phyloP scores from a whole-genome alignment of 2,329 filamentous ascomycete species.

The Pezicula rhizophila region DNA sequence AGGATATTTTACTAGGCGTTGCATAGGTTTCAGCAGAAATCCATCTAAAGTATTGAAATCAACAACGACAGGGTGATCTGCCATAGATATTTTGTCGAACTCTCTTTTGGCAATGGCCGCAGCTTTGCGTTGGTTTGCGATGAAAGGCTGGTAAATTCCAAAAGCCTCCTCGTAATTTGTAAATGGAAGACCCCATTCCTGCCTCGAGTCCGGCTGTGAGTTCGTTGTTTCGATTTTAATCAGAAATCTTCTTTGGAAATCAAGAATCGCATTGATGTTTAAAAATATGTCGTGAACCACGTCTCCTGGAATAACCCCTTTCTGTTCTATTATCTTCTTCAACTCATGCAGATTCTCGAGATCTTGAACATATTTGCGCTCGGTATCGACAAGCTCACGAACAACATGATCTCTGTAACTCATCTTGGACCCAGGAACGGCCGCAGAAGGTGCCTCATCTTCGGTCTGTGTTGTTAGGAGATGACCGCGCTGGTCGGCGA shows the following conservation, averaged over 20 bases:
- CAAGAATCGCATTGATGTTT: constrained; percentile 89
- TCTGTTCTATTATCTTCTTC: constrained; percentile 84
- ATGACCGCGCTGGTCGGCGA: constrained; percentile 71
- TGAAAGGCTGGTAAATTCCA: constrained; percentile 92
- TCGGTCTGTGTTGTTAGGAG: constrained; percentile 57
- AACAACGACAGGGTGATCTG: constrained; percentile 73
- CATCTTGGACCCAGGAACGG: constrained; percentile 54
- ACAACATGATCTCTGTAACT: constrained; percentile 80
- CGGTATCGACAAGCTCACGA: constrained; percentile 85
- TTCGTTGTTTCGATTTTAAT: constrained; percentile 96
- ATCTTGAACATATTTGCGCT: constrained; percentile 97
- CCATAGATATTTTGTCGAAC: constrained; percentile 78
- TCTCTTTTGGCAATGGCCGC: constrained; percentile 77
- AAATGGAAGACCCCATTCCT: constrained; percentile 96
- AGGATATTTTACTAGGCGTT: constrained; percentile 90
- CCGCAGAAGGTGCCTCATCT: constrained; percentile 38
- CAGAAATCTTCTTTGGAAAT: constrained; percentile 91
- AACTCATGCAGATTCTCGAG: constrained; percentile 88
- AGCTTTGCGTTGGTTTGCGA: constrained; percentile 90
- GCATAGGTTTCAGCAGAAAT: constrained; percentile 94
- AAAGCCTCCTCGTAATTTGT: constrained; percentile 79
- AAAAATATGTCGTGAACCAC: constrained; percentile 91
- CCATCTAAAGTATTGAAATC: constrained; percentile 84
- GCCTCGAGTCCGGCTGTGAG: constrained; percentile 65
- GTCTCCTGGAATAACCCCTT: constrained; percentile 81